Evolutionary conservation across 192 early-diverging fungal species (phyloP), one percentile per base, ranked within the genome.

Genomic region (Mortierella antarctica): DNA sequence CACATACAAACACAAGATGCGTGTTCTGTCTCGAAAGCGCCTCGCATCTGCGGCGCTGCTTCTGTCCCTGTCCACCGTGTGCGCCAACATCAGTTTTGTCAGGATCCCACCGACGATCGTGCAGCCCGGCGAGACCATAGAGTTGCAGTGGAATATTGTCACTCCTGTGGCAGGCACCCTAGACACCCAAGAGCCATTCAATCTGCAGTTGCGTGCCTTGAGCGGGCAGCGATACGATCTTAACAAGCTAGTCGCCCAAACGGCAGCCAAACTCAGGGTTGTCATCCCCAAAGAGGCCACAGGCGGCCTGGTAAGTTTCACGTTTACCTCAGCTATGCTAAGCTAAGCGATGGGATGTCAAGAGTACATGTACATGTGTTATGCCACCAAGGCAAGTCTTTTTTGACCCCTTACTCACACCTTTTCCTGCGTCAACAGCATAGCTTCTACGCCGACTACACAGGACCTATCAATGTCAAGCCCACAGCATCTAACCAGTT

Each of bases 61-160:
- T 6, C n/a, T 42, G 2, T 13, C 58, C 9, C 41, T 70, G 14
- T 45, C 62, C n/a, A 42, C 45, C 41, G 70, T 54, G 8, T 62
- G 18, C 11, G 77, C 70, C 53, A 67, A 80, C 58, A 60, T 80
- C 58, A 39, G 15, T 12, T 80, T 80, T 31, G 13, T 12, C 42
- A 50, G n/a, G 39, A 61, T 46, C 11, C 6, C 31, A 3, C 17
- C 40, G 9, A 44, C 42, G 10, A 13, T 14, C 3, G 15, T 53
- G 70, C 56, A 71, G 2, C 77, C 77, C 41, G 77, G 77, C 14
- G 54, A 68, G 9, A 14, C 9, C 1, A 31, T 80, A 4, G n/a
- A 41, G 44, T 11, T 80, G 12, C 59, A 2, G 31, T 80, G 77
- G 77, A 58, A 9, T 10, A 2, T 49, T 0, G 54, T 63, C n/a